Evolutionary conservation across 805 yeast genomes (phyloP).

Genomic region (Ogataea pilisensis): DNA sequence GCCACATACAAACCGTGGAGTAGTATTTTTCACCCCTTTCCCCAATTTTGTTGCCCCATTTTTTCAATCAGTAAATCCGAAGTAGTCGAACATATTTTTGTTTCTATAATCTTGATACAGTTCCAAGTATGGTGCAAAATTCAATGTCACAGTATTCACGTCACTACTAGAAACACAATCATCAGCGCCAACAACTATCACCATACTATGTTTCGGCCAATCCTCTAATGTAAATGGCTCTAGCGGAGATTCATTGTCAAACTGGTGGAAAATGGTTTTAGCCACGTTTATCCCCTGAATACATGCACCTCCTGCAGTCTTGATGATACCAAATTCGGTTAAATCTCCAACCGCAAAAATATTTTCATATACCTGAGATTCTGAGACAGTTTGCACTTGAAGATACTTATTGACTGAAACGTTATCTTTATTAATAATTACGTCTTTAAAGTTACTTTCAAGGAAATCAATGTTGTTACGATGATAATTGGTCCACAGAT

Average conservation of each 20-base stretch:
- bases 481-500: constrained; percentile 13
- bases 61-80: constrained; percentile 1
- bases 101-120: constrained; percentile 15
- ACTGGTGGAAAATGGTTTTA: constrained; percentile 5
- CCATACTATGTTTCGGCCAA: constrained; percentile 4
- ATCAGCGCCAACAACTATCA: constrained; percentile 12
- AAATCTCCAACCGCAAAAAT: constrained; percentile 18
- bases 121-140: constrained; percentile 9
- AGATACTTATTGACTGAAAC: constrained; percentile 7
- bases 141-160: constrained; percentile 4
- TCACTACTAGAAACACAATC: constrained; percentile 9
- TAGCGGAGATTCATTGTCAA: background rate
- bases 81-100: constrained; percentile 3
- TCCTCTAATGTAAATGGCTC: constrained; percentile 2
- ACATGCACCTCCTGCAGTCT: constrained; percentile 18
- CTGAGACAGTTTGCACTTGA: constrained; percentile 3
- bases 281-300: constrained; percentile 11
- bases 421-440: constrained; percentile 9
- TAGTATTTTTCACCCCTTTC: background rate
- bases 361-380: constrained; percentile 5
- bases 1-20: too few relatives aligned
- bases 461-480: constrained; percentile 10
- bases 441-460: constrained; percentile 5
- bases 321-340: constrained; percentile 9
- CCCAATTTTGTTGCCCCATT: background rate